phyloP scores from a whole-genome alignment of 805 yeast species.

The Komagataella phaffii region DNA sequence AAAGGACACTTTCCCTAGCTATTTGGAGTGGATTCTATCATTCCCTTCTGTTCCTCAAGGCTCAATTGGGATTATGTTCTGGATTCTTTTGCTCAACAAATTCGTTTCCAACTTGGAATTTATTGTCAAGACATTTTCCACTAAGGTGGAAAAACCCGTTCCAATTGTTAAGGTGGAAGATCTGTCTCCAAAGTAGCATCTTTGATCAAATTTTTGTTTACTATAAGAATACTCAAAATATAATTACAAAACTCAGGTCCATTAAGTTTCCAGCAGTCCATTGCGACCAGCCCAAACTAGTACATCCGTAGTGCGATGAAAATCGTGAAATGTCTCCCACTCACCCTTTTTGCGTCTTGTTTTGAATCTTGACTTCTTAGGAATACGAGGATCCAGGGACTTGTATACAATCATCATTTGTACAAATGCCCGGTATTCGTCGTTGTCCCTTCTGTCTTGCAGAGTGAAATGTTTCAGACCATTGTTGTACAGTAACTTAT shows the following conservation, averaged over 20 bases:
- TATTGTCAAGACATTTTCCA: constrained; percentile 8
- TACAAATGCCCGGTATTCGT: constrained; percentile 12
- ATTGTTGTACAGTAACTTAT: constrained; percentile 31
- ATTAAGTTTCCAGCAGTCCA: not conserved
- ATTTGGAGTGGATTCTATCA: constrained; percentile 42
- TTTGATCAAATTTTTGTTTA: not conserved
- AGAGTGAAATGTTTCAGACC: constrained; percentile 2
- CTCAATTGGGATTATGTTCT: constrained; percentile 42
- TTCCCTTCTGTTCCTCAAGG: constrained; percentile 53
- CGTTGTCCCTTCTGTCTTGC: constrained; percentile 11
- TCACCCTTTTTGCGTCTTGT: not conserved
- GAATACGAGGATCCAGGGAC: constrained; percentile 19
- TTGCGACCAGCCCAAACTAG: constrained; percentile 1
- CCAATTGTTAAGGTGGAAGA: constrained; percentile 1
- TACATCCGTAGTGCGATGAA: not conserved
- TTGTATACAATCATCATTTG: constrained; percentile 16
- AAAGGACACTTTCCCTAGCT: constrained; percentile 36
- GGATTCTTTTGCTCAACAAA: constrained; percentile 30
- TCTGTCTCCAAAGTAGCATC: not conserved
- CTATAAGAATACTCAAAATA: not conserved
- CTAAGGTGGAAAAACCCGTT: constrained; percentile 3
- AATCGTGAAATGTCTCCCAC: not conserved
- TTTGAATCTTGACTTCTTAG: not conserved
- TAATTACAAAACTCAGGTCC: not conserved
- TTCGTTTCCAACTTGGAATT: constrained; percentile 13